These are phyloP conservation scores for Ogataea degrootiae DNA, from an alignment of 805 yeast species.

Conservation along the genomic window DNA sequence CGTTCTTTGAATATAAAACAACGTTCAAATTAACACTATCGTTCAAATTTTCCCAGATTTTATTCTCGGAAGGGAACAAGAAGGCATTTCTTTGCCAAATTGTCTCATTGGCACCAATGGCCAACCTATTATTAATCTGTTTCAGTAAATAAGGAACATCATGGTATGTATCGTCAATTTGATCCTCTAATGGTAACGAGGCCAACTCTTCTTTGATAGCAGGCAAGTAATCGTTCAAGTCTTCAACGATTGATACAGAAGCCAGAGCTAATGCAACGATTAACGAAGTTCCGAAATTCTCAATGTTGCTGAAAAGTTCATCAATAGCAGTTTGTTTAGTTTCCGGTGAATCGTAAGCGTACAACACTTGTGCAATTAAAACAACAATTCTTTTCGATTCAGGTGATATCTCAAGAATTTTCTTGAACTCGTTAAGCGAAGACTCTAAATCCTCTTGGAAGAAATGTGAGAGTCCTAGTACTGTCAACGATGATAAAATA, in stretches of 20 bases:
- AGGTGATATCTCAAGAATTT: conserved; percentile 51
- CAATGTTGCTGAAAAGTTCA: conserved; percentile 66
- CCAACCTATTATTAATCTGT: conserved; percentile 43
- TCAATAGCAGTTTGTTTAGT: conserved; percentile 81
- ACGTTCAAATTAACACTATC: conserved; percentile 52
- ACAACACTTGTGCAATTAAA: conserved; percentile 72
- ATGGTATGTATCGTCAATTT: conserved; percentile 43
- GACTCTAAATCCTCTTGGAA: conserved; percentile 58
- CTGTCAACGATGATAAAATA: conserved; percentile 57
- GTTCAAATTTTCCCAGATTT: conserved; percentile 67
- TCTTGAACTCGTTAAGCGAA: conserved; percentile 63
- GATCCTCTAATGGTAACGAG: conserved; percentile 40
- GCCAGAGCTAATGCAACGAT: conserved; percentile 71
- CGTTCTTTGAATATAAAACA: conserved; percentile 46
- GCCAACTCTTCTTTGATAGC: conserved; percentile 65
- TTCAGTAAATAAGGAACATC: conserved; percentile 56
- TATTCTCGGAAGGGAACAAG: conserved; percentile 65
- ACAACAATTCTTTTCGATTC: conserved; percentile 65
- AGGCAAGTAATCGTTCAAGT: conserved; percentile 49
- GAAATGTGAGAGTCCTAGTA: conserved; percentile 68
- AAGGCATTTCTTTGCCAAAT: conserved; percentile 69
- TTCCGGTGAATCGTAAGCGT: conserved; percentile 70
- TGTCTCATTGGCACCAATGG: conserved; percentile 15
- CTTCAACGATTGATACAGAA: conserved; percentile 67
- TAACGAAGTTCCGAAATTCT: conserved; percentile 59